Percentiles rank a stretch among this genome's conserved stretches.
These are phyloP conservation scores for Tubosaeta sp. DNA, from an alignment of 768 basidiomycete genomes.

Conservation along the genomic window DNA sequence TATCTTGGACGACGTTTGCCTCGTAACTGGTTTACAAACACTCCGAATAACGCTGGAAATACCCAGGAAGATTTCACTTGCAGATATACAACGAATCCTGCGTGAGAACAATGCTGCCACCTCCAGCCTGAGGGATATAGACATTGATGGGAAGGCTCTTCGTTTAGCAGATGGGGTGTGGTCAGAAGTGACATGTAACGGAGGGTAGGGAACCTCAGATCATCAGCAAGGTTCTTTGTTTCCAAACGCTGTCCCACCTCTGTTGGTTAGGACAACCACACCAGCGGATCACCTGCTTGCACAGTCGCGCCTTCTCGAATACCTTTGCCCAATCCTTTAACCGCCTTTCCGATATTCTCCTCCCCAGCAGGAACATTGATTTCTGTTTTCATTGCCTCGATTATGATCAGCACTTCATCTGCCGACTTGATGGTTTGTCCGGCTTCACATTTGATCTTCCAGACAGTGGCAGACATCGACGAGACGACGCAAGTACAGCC, in stretches of 20 bases:
- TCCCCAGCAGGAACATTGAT: conserved; percentile 46
- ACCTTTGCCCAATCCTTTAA: conserved; percentile 38
- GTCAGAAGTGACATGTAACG: neutral
- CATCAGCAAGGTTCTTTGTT: neutral
- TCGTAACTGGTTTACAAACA: neutral
- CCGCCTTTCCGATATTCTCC: conserved; percentile 36
- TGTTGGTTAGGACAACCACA: conserved; percentile 25
- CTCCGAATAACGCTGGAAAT: neutral
- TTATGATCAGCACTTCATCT: conserved; percentile 43
- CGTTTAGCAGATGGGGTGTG: conserved; percentile 1
- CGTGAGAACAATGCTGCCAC: neutral
- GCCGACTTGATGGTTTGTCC: conserved; percentile 41
- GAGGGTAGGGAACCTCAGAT: no score
- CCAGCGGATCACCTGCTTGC: conserved; percentile 5
- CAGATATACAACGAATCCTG: neutral
- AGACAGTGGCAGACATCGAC: conserved; percentile 43
- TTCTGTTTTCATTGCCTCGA: conserved; percentile 69
- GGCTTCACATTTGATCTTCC: conserved; percentile 45
- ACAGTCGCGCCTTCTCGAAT: conserved; percentile 43
- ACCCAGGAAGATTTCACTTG: neutral
- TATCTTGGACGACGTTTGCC: neutral
- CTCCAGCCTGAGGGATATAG: conserved; percentile 1
- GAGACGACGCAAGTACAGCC: conserved; percentile 20
- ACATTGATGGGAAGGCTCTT: neutral
- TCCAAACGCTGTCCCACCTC: no score